Base-by-base conservation (phyloP, 306 rosid species). In the Canavalia ensiformis region DNA sequence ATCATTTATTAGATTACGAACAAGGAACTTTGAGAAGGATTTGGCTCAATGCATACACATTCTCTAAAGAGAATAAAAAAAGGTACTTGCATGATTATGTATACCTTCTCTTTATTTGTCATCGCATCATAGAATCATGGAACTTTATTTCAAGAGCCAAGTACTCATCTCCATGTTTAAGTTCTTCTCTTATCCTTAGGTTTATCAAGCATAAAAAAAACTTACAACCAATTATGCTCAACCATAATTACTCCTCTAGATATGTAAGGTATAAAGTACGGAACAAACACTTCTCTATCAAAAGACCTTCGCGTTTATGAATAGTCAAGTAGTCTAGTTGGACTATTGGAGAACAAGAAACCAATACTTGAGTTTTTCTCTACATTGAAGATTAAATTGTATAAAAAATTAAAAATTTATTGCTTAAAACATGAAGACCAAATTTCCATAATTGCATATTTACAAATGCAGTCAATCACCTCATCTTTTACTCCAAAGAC, bases 81-180 rank as follows among this genome's bases (percentile, higher is more conserved):
- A 52, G 31, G 70, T 7, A n/a, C 39, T 52, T 54, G 62, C 25
- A 18, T 18, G 7, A 58, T 69, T 83, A 71, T 47, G 68, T 55
- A 51, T 85, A 94, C 98, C 97, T 90, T 89, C 68, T 72, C 84
- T 72, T 84, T 72, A 42, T 83, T 85, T 29, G 46, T 68, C 62
- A 92, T 75, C 1, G 97, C 91, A 79, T 78, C 73, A 80, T 97
- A 94, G 69, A 94, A 97, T 18, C 25, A 18, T 18, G 25, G 25
- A 18, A 18, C 88, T 81, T 88, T 89, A 97, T 90, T 89, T 94
- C 98, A 35, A 94, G 88, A 58, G 89, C 86, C 98, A 97, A 94
- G 66, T 94, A 94, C 83, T 87, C 95, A 87, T 90, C 92, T 75
- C 97, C 98, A 35, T 68, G 87, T 70, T 77, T 90, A 63, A 92